Evolutionary conservation across 441 rosid species (phyloP), one percentile per base, ranked within the genome.

Genomic region (Erodium moschatum): DNA sequence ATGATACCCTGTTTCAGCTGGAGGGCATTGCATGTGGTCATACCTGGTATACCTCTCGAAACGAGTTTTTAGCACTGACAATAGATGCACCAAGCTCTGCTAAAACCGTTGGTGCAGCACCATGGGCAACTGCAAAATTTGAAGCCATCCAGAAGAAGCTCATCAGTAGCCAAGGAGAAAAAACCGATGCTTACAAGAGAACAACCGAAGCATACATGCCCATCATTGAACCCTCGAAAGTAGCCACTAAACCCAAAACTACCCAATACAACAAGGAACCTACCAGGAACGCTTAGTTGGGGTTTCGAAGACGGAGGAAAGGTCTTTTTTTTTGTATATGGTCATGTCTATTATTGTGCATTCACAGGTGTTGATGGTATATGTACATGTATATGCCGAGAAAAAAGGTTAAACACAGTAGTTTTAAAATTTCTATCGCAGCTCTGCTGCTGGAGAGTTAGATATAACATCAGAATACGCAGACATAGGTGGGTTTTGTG

Each of bases 21-120:
- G 96, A 94, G 83, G 91, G 99, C 66, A 79, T 77, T 40, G 87
- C 84, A 0, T 94, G 97, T 72, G 99, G 99, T 16, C 71, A 87
- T 81, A 86, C 91, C 31, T 94, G 99, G 99, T 94, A 88, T 66
- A 86, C 97, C 21, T 87, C 99, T 18, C 82, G 94, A 80, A 96
- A 94, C 2, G 97, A 86, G 31, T 85, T 77, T 35, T 89, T 97
- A 0, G 84, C 81, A 73, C 80, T 91, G 77, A 86, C 97, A 9
- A 85, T 91, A 65, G 86, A 79, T 68, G 80, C 81, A 13, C 89
- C 89, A 0, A 79, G 80, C 70, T 74, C 91, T 52, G 76, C 77
- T 27, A 77, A 72, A 70, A 83, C 69, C 20, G 87, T 79, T 13
- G 90, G 89, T 4, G 70, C 78, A 0, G 91, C 82, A 52, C 85